These are phyloP conservation scores for Neoascochyta sp. DNA, from an alignment of 2,329 filamentous ascomycete species.

Conservation along the genomic window DNA sequence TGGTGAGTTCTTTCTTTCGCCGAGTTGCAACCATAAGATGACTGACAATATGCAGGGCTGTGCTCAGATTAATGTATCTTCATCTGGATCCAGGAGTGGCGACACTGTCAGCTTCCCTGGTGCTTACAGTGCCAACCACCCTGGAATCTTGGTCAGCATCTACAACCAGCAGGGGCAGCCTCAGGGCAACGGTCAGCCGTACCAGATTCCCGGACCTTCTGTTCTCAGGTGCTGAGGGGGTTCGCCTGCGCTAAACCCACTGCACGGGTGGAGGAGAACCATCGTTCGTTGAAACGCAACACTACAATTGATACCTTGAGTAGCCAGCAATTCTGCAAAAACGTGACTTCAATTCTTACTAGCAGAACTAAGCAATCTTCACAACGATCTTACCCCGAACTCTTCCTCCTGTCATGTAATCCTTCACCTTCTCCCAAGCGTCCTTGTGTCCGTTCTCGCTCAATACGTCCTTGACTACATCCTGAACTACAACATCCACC, in stretches of 20 bases:
- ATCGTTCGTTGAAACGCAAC: too few relatives aligned
- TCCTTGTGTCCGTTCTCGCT: slow-evolving; percentile 12
- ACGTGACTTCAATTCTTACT: too few relatives aligned
- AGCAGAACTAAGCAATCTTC: slow-evolving; percentile 11
- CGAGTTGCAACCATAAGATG: too few relatives aligned
- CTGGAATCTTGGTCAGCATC: slow-evolving; percentile 31
- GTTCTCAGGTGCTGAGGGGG: slow-evolving; percentile 49
- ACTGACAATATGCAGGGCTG: slow-evolving; percentile 26
- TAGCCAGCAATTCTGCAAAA: too few relatives aligned
- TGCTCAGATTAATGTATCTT: slow-evolving; percentile 33
- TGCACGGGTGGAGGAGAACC: too few relatives aligned
- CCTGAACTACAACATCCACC: slow-evolving; percentile 24
- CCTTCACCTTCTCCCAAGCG: slow-evolving; percentile 23
- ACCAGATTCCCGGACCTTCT: slow-evolving; percentile 49
- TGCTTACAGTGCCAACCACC: slow-evolving; percentile 30
- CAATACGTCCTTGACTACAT: slow-evolving; percentile 26
- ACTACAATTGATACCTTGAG: too few relatives aligned
- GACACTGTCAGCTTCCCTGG: slow-evolving; percentile 31
- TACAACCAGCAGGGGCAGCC: slow-evolving; percentile 21
- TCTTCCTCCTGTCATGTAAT: slow-evolving; percentile 25
- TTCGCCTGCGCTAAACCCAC: too few relatives aligned
- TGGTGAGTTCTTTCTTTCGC: slow-evolving; percentile 12
- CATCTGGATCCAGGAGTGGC: slow-evolving; percentile 13
- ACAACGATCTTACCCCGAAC: slow-evolving; percentile 32
- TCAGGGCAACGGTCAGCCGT: slow-evolving; percentile 28